A percentile compares a stretch with the other conserved stretches of the same genome.
These are phyloP conservation scores for sorghum (Sorghum bicolor) DNA, from an alignment of 176 grass and related monocot genomes.

Conservation along the genomic window Sorghum_bicolor_NCBIv3 NC_012874.2:9048501-9049000, in stretches of 20 bases:
- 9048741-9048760: conserved; percentile 55
- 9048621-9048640: conserved; percentile 77
- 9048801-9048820: conserved; percentile 13
- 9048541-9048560: conserved; percentile 39
- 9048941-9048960: conserved; percentile 31
- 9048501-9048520: conserved; percentile 10
- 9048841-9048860: conserved; percentile 55
- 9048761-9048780: conserved; percentile 54
- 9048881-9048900: conserved; percentile 23
- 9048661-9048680: conserved; percentile 59
- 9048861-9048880: conserved; percentile 40
- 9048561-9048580: conserved; percentile 44
- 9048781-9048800: conserved; percentile 14
- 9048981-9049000: conserved; percentile 49
- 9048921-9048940: conserved; percentile 31
- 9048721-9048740: conserved; percentile 44
- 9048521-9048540: conserved; percentile 49
- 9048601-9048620: conserved; percentile 89
- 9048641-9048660: conserved; percentile 62
- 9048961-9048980: conserved; percentile 57
- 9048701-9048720: conserved; percentile 39
- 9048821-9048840: conserved; percentile 28
- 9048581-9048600: conserved; percentile 38
- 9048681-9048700: conserved; percentile 62
- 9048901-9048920: conserved; percentile 22